Conservation (phyloP, 495 filamentous ascomycete genomes). For the Penicillium samsonianum region DNA sequence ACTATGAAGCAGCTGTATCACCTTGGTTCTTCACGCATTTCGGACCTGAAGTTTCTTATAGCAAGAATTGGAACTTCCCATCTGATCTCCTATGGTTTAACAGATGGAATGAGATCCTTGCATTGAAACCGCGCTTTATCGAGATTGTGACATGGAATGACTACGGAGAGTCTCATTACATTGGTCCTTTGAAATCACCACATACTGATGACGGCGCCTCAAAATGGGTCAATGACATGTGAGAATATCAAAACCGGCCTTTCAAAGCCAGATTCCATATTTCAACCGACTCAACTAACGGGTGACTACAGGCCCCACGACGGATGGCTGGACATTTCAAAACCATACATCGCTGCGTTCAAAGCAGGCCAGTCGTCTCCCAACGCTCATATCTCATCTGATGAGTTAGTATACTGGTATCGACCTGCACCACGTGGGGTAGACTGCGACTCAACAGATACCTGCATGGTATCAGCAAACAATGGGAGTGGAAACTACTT, state of each 20-base stretch:
- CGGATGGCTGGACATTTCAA: slow-evolving; percentile 41
- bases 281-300: background rate
- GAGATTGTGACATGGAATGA: slow-evolving; percentile 69
- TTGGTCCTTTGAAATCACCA: slow-evolving; percentile 45
- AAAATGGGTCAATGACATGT: slow-evolving; percentile 60
- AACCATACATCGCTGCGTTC: slow-evolving; percentile 59
- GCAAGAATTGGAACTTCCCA: slow-evolving; percentile 58
- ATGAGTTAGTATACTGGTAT: slow-evolving; percentile 49
- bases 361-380: slow-evolving; percentile 49
- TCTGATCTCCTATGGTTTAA: slow-evolving; percentile 45
- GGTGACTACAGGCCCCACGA: slow-evolving; percentile 34
- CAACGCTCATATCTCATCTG: slow-evolving; percentile 35
- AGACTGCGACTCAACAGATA: slow-evolving; percentile 35
- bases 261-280: background rate
- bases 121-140: slow-evolving; percentile 48
- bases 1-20: slow-evolving; percentile 26
- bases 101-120: slow-evolving; percentile 57
- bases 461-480: slow-evolving; percentile 38
- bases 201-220: slow-evolving; percentile 58
- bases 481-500: slow-evolving; percentile 48
- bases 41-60: slow-evolving; percentile 35
- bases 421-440: slow-evolving; percentile 43
- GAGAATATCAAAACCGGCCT: background rate
- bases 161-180: slow-evolving; percentile 61
- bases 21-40: slow-evolving; percentile 48